phyloP scores from a whole-genome alignment of 805 yeast genomes.

The Saturnispora zaruensis region DNA sequence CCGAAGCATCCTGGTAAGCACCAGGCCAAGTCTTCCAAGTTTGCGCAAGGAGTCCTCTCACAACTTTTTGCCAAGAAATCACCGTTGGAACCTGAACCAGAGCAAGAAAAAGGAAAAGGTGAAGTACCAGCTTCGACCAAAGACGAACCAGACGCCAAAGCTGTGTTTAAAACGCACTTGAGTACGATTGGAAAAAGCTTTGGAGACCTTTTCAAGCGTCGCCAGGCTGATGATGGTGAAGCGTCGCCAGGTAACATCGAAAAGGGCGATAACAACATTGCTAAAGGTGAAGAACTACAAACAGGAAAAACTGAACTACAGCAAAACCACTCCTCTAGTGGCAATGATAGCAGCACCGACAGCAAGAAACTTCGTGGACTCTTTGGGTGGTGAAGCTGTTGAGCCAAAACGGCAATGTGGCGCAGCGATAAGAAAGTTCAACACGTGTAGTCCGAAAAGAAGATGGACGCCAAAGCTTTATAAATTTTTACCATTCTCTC shows the following conservation, averaged over 20 bases:
- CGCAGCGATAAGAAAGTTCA: conserved; percentile 3
- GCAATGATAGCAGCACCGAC: not conserved
- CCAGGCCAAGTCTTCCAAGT: not conserved
- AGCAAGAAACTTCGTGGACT: not conserved
- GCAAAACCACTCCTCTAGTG: not conserved
- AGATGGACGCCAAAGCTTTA: not conserved
- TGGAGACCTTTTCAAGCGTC: conserved; percentile 5
- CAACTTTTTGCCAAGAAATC: conserved; percentile 13
- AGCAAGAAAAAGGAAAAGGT: not conserved
- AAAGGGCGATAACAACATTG: not conserved
- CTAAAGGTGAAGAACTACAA: not conserved
- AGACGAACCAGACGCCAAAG: not conserved
- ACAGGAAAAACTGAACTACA: not conserved
- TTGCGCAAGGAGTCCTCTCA: conserved; percentile 5
- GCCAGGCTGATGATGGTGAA: not conserved
- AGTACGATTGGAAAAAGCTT: conserved; percentile 7
- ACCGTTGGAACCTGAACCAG: not conserved
- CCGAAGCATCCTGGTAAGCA: conserved; percentile 25
- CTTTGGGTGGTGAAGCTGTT: conserved; percentile 5
- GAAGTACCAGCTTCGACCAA: not conserved
- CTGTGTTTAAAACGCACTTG: not conserved
- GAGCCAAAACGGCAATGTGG: not conserved
- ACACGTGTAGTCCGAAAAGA: not conserved
- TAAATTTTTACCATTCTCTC: not conserved
- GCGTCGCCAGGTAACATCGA: not conserved